Base-by-base conservation (phyloP, 83 land plant species). In the Diphasiastrum complanatum region DNA sequence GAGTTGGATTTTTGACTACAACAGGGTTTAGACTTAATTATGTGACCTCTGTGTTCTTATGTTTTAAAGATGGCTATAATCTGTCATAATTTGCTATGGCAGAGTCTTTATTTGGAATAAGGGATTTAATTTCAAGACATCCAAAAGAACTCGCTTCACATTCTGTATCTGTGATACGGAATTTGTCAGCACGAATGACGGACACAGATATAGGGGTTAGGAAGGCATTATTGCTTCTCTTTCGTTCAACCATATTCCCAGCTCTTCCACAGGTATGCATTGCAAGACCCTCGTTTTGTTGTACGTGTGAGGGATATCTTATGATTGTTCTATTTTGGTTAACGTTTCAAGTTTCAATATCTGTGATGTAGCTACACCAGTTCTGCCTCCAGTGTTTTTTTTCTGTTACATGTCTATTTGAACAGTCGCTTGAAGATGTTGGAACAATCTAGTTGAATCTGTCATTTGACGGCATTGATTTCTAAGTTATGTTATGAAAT, bases 31-130 rank as follows among this genome's bases (percentile, higher is more conserved):
- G n/a, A n/a, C n/a, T n/a, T n/a, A n/a, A n/a, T n/a, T n/a, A n/a
- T n/a, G n/a, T n/a, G n/a, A n/a, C n/a, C n/a, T n/a, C n/a, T n/a
- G n/a, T n/a, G n/a, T n/a, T n/a, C n/a, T n/a, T n/a, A n/a, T n/a
- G n/a, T n/a, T n/a, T n/a, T n/a, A n/a, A n/a, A n/a, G n/a, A n/a
- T n/a, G n/a, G n/a, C n/a, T n/a, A n/a, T n/a, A n/a, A n/a, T n/a
- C 33, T 67, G 45, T 18, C 46, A 12, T 25, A 16, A 5, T 47
- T 8, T 63, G n/a, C 75, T 45, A 61, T 57, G 36, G 58, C 68
- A 91, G 98, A 79, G 78, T 87, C 98, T 16, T 63, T 93, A 47
- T 25, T 69, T 45, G 98, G 98, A 33, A 69, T 93, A 36, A 83
- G 64, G 71, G 98, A 93, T 67, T 63, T 93, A 20, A 45, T 79